A percentile compares a stretch with the other conserved stretches of the same genome.
These are phyloP conservation scores for Salvia rosmarinus DNA, from an alignment of 257 asterid genomes.

Conservation along the genomic window DNA sequence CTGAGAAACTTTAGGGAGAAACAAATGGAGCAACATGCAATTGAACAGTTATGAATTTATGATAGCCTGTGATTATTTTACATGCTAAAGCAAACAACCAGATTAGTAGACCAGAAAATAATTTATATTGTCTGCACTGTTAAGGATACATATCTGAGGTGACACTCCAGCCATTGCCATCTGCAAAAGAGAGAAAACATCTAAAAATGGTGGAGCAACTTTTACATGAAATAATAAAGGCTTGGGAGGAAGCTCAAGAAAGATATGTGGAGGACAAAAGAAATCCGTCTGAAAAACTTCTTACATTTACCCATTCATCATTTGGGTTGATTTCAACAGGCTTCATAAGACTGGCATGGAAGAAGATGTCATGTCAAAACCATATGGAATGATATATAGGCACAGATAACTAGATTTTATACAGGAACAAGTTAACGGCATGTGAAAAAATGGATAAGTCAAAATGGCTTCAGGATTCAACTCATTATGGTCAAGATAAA, in stretches of 20 bases:
- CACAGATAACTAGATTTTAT: constrained; percentile 21
- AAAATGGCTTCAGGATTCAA: constrained; percentile 6
- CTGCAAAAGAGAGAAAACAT: constrained; percentile 54
- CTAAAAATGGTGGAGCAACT: constrained; percentile 15
- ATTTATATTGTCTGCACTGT: constrained; percentile 12
- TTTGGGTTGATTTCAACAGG: constrained; percentile 81
- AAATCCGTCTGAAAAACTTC: constrained; percentile 34
- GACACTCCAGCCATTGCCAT: constrained; percentile 84
- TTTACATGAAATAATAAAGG: constrained; percentile 19
- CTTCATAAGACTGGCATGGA: constrained; percentile 78
- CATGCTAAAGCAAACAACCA: constrained; percentile 22
- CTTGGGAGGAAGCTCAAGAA: constrained; percentile 22
- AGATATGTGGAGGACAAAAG: constrained; percentile 21
- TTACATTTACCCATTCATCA: constrained; percentile 94
- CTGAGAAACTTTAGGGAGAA: constrained; percentile 52
- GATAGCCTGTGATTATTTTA: constrained; percentile 17
- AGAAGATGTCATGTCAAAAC: constrained; percentile 38
- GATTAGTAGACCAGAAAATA: constrained; percentile 10
- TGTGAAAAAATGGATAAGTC: neutral
- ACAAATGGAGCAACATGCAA: constrained; percentile 19
- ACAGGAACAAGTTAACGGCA: constrained; percentile 5
- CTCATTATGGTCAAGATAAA: neutral
- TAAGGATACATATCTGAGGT: constrained; percentile 87
- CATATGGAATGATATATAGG: constrained; percentile 19
- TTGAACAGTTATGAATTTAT: constrained; percentile 14